Conservation (phyloP, 129 eudicot genomes). For the Helianthus tuberosus region DNA sequence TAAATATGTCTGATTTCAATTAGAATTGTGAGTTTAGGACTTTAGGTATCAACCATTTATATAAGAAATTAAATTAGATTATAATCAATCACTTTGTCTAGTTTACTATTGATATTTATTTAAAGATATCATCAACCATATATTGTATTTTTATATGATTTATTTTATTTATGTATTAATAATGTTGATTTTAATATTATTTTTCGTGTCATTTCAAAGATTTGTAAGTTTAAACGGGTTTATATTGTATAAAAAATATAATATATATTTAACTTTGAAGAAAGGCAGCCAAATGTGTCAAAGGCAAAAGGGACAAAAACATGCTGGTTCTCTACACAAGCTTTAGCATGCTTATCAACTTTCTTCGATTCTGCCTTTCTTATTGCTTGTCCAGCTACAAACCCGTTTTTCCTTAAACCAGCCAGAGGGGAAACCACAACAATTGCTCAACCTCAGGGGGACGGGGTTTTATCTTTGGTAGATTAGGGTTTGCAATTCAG, state of each 20-base stretch:
- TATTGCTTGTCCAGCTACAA: too few species aligned
- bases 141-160: neutral
- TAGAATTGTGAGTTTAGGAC: conserved; percentile 18
- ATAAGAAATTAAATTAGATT: conserved; percentile 24
- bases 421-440: too few species aligned
- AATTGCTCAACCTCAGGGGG: too few species aligned
- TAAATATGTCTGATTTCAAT: conserved; percentile 26
- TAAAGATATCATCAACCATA: conserved; percentile 5
- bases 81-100: conserved; percentile 18
- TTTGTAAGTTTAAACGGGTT: neutral
- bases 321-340: too few species aligned
- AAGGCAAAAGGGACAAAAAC: too few species aligned
- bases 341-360: too few species aligned
- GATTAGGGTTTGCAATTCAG: too few species aligned
- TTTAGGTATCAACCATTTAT: conserved; percentile 14
- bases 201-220: neutral
- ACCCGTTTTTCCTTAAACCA: too few species aligned
- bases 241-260: neutral
- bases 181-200: neutral
- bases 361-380: too few species aligned
- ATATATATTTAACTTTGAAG: too few species aligned
- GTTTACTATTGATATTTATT: conserved; percentile 18
- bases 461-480: too few species aligned
- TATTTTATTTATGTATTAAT: neutral
- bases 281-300: too few species aligned